phyloP scores from a whole-genome alignment of 495 filamentous ascomycete genomes.

The Schizothecium vesticola region DNA sequence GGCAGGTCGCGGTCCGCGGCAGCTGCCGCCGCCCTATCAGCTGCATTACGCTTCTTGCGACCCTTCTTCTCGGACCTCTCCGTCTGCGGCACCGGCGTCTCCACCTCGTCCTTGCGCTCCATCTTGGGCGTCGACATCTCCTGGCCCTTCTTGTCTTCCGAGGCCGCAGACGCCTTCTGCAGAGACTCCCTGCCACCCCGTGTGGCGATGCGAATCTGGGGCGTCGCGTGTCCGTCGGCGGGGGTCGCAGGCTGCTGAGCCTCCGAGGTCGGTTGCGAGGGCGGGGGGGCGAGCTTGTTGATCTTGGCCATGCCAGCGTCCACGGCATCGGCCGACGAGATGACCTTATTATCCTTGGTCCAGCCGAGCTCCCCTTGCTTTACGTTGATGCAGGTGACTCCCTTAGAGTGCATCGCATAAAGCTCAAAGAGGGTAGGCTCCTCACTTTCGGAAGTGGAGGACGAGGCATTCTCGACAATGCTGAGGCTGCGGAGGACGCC shows the following conservation, averaged over 20 bases:
- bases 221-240: conserved; percentile 11
- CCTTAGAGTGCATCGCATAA: conserved; percentile 95
- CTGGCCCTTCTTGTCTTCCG: conserved; percentile 25
- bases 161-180: conserved; percentile 26
- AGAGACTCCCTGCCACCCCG: conserved; percentile 37
- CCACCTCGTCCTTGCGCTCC: conserved; percentile 39
- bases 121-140: conserved; percentile 27
- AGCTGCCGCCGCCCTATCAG: conserved; percentile 27
- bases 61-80: conserved; percentile 45
- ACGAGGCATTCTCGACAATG: conserved; percentile 59
- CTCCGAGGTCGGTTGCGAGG: conserved; percentile 31
- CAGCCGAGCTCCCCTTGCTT: conserved; percentile 86
- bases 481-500: conserved; percentile 86
- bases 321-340: conserved; percentile 67
- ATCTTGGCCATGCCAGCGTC: conserved; percentile 54
- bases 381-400: conserved; percentile 78
- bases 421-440: conserved; percentile 76
- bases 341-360: conserved; percentile 77
- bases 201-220: conserved; percentile 34
- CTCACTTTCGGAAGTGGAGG: conserved; percentile 47
- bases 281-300: conserved; percentile 37
- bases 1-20: conserved; percentile 16
- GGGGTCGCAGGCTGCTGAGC: conserved; percentile 17
- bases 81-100: conserved; percentile 33
- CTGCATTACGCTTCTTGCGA: conserved; percentile 45